Evolutionary conservation across 2,329 filamentous ascomycete genomes (phyloP), one percentile per base, ranked within the genome.

Genomic region (Tolypocladium pustulatum): DNA sequence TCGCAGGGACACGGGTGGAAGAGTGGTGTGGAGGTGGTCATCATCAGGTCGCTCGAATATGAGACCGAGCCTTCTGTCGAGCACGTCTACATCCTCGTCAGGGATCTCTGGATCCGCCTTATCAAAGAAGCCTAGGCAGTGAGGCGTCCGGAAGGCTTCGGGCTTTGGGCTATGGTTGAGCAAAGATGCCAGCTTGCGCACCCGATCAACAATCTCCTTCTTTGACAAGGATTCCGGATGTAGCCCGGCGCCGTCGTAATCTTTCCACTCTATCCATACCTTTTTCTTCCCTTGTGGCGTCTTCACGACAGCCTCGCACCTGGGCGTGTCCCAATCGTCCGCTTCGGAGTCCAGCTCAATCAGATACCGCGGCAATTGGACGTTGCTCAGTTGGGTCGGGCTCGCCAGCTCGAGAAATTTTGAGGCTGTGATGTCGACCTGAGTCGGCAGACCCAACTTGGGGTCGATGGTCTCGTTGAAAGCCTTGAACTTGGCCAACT

Each of bases 181-280:
- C 22, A 81, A 65, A 5, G 74, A 72, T n/a, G 76, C 76, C 8
- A 81, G 69, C 61, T 77, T 78, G n/a, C 71, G 68, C 2, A 80
- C 75, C 27, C 77, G 67, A 37, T 78, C 73, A 27, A 77, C 64
- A 51, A 78, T 77, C 20, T 76, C 69, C 3, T 68, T 63, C 58
- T 75, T 77, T 17, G 75, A 73, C 6, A 77, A 71, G 3, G 71
- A 72, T 8, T 67, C 70, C 4, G 71, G 68, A 9, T 66, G 62
- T 32, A 70, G 65, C 0, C 67, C 71, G n/a, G 73, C 69, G 5
- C 60, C 62, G 43, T 74, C 73, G 60, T 79, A 80, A 58, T 78
- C 75, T 63, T 79, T 80, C 78, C 77, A 80, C 61, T 80, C 78
- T 9, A 80, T 71, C 78, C 77, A 80, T 0, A 79, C 74, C 37